These are phyloP conservation scores for Saturnispora galanensis DNA, from an alignment of 805 yeast genomes.

Conservation along the genomic window DNA sequence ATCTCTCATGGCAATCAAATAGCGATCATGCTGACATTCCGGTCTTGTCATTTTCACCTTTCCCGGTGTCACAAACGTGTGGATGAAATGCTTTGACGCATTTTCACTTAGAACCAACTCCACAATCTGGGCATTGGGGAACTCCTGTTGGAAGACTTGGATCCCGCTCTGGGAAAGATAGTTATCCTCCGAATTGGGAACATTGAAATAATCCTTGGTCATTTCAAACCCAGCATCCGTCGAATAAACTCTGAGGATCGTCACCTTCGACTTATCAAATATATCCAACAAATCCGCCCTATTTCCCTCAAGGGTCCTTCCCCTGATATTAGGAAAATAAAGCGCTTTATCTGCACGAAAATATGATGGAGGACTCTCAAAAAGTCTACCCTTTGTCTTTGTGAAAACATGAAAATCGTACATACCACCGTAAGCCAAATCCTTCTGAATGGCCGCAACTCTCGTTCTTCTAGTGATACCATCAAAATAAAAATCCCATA, in stretches of 20 bases:
- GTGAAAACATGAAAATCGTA: constrained; percentile 53
- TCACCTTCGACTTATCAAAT: constrained; percentile 38
- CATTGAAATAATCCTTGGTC: constrained; percentile 48
- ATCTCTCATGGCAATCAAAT: constrained; percentile 52
- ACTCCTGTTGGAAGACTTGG: constrained; percentile 29
- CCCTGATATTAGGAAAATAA: constrained; percentile 75
- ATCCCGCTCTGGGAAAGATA: constrained; percentile 34
- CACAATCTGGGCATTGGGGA: constrained; percentile 56
- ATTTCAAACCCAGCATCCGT: constrained; percentile 64
- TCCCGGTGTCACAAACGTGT: constrained; percentile 43
- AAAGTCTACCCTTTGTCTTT: constrained; percentile 77
- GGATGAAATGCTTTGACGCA: constrained; percentile 54
- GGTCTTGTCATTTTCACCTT: constrained; percentile 20
- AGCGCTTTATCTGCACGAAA: constrained; percentile 64
- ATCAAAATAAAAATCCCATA: constrained; percentile 29
- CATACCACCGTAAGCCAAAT: constrained; percentile 60
- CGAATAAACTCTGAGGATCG: constrained; percentile 57
- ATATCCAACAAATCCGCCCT: constrained; percentile 29
- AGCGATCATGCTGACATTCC: constrained; percentile 33
- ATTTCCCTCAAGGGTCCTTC: constrained; percentile 36
- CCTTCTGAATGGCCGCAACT: constrained; percentile 38
- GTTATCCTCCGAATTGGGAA: constrained; percentile 31
- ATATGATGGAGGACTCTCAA: constrained; percentile 69
- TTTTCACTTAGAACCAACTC: constrained; percentile 73
- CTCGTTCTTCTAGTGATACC: constrained; percentile 28